Conservation (phyloP, 2,329 filamentous ascomycete genomes). For the Pestalotiopsis sp. region DNA sequence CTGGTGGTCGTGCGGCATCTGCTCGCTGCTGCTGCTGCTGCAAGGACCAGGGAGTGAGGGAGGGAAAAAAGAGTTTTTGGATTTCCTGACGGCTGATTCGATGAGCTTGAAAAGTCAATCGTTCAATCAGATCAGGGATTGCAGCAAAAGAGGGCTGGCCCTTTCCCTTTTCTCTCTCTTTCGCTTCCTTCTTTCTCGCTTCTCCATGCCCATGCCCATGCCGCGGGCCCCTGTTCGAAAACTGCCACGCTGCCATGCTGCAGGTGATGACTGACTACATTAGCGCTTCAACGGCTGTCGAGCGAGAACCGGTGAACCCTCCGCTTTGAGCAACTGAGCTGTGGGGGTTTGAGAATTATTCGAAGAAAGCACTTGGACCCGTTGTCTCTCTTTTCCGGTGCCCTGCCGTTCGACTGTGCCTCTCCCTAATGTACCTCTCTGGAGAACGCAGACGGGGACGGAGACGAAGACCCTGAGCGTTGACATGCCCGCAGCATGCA, state of each 20-base stretch:
- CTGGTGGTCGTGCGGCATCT: neutral
- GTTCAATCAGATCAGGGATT: neutral
- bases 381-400: no score
- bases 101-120: constrained; percentile 2
- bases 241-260: constrained; percentile 7
- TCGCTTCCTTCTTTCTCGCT: neutral
- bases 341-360: constrained; percentile 1
- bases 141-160: neutral
- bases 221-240: neutral
- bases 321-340: constrained; percentile 1
- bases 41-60: neutral
- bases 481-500: neutral
- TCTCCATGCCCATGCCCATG: neutral
- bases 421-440: no score
- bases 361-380: no score
- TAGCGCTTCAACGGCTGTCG: constrained; percentile 8
- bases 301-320: constrained; percentile 11
- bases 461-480: neutral
- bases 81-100: neutral
- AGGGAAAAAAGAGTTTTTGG: neutral
- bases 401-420: no score
- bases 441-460: no score
- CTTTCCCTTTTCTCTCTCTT: neutral
- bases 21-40: neutral
- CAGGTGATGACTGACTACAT: neutral